Evolutionary conservation across 1,139 yeast genomes (phyloP), one percentile per base, ranked within the genome.

Genomic region (Candida sanyaensis): DNA sequence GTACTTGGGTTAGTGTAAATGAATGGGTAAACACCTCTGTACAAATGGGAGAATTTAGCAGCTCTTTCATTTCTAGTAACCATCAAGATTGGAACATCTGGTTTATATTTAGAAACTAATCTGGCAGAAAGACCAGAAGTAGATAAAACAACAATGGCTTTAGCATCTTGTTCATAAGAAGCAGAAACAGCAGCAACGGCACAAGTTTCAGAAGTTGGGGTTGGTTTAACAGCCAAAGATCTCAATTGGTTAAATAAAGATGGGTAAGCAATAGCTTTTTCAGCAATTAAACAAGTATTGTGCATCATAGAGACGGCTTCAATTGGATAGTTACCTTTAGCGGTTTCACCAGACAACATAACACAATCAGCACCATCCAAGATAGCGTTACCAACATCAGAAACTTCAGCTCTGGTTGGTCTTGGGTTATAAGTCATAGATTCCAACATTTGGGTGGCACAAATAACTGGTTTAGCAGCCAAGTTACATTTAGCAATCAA

Each of bases 301-400:
- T 92, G 97, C 99, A 93, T 93, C 92, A 95, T 92, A 60, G 91
- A 81, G 56, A 93, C 99, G 54, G 99, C 96, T 80, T 93, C 96
- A 56, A 85, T 73, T 69, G 99, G 99, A 80, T 93, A 93, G 80
- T 84, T 82, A 80, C 99, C 99, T 85, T 95, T 93, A 66, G 99
- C 99, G 62, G 99, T 93, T 80, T 93, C 99, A 71, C 99, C 99
- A 49, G 97, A 88, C 73, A 93, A 84, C 99, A 93, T 93, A 69
- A 92, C 97, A 87, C 98, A 93, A 80, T 93, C 99, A 65, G 98
- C 97, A 77, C 99, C 99, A 69, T 93, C 99, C 70, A 93, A 84
- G 62, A 95, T 88, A 62, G 99, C 99, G 75, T 93, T 93, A 78
- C 99, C 99, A 57, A 95, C 99, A 74, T 93, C 99, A 49, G 96